These are phyloP conservation scores for Metschnikowia kunwiensis DNA, from an alignment of 805 yeast genomes.

Conservation along the genomic window DNA sequence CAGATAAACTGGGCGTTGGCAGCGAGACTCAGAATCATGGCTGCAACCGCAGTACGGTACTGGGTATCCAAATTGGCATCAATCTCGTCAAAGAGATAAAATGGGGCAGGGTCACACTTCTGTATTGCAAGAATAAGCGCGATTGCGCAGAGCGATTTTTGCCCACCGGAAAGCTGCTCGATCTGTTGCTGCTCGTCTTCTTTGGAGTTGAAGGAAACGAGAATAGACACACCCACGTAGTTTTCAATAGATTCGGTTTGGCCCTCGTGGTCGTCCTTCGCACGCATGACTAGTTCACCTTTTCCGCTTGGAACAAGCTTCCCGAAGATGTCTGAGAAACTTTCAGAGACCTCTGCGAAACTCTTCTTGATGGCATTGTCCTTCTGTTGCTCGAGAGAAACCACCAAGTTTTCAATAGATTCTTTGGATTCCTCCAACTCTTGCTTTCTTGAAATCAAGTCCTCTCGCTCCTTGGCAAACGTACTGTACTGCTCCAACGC, in stretches of 20 bases:
- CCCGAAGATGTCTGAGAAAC: slow-evolving; percentile 73
- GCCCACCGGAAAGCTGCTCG: slow-evolving; percentile 95
- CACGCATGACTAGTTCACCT: slow-evolving; percentile 69
- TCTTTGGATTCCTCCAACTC: slow-evolving; percentile 69
- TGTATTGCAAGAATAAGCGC: slow-evolving; percentile 92
- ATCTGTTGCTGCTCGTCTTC: slow-evolving; percentile 81
- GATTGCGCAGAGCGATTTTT: slow-evolving; percentile 93
- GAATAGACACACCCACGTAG: slow-evolving; percentile 78
- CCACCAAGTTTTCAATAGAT: slow-evolving; percentile 71
- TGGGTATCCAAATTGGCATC: slow-evolving; percentile 95
- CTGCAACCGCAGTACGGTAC: slow-evolving; percentile 84
- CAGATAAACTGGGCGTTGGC: slow-evolving; percentile 83
- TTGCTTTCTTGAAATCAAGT: slow-evolving; percentile 57
- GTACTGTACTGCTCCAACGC: slow-evolving; percentile 80
- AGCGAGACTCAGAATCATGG: slow-evolving; percentile 64
- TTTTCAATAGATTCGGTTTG: slow-evolving; percentile 42
- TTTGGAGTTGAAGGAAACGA: slow-evolving; percentile 86
- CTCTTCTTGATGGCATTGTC: slow-evolving; percentile 78
- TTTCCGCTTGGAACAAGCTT: slow-evolving; percentile 79
- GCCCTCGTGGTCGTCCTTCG: slow-evolving; percentile 25
- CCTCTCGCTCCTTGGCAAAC: slow-evolving; percentile 70
- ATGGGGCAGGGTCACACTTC: slow-evolving; percentile 94
- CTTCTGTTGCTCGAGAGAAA: slow-evolving; percentile 70
- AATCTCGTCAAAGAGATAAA: slow-evolving; percentile 91
- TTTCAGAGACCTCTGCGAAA: slow-evolving; percentile 69